phyloP scores from a whole-genome alignment of 805 yeast genomes.

The Jamesozyma lodderae region DNA sequence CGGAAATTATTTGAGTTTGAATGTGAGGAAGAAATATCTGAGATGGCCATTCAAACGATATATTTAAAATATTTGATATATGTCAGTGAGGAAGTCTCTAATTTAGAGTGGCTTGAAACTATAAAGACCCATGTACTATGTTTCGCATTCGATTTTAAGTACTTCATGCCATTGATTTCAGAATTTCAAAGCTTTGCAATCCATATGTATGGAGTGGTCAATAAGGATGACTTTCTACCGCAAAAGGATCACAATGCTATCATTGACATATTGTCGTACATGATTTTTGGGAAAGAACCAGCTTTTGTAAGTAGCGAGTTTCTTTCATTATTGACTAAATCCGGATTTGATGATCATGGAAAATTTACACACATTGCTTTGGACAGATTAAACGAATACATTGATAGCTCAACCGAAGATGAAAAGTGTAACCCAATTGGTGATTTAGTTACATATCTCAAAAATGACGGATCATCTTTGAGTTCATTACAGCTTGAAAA shows the following conservation, averaged over 20 bases:
- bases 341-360: constrained; percentile 5
- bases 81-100: constrained; percentile 25
- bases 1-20: constrained; percentile 31
- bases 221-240: background rate
- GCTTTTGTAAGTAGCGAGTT: background rate
- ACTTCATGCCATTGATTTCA: constrained; percentile 29
- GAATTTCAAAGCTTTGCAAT: constrained; percentile 33
- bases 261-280: background rate
- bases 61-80: constrained; percentile 39
- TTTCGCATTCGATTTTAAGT: constrained; percentile 17
- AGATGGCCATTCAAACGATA: constrained; percentile 42
- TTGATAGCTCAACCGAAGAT: background rate
- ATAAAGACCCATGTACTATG: constrained; percentile 33
- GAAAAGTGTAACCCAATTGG: background rate
- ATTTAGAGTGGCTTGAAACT: constrained; percentile 26
- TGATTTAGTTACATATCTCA: background rate
- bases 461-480: background rate
- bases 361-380: constrained; percentile 24
- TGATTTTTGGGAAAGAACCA: background rate
- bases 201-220: background rate
- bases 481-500: constrained; percentile 10
- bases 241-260: background rate
- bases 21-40: constrained; percentile 46
- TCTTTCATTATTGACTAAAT: background rate
- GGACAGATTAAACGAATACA: constrained; percentile 4